Evolutionary conservation across 2,329 filamentous ascomycete genomes (phyloP).

Genomic region (Ophiostoma tasmaniense): DNA sequence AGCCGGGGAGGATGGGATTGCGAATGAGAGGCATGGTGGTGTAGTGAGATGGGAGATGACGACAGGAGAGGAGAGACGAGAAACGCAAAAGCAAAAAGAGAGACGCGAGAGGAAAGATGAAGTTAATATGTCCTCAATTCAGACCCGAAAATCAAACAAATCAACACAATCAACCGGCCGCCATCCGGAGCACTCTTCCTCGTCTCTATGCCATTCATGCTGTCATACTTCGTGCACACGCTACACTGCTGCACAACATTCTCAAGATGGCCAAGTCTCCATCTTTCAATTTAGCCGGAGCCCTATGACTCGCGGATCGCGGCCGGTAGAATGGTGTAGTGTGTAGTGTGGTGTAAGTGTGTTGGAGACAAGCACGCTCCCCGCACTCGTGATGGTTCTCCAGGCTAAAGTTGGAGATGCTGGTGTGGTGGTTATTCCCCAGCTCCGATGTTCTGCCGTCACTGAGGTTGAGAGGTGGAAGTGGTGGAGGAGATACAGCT

Average conservation of each 20-base stretch:
- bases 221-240: not conserved
- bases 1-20: slow-evolving; percentile 49
- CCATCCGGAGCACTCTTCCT: not conserved
- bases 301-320: slow-evolving; percentile 16
- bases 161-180: not conserved
- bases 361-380: not conserved
- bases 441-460: not conserved
- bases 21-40: slow-evolving; percentile 18
- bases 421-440: not conserved
- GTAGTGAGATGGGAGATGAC: not conserved
- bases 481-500: not conserved
- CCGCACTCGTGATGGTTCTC: not conserved
- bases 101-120: not conserved
- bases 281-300: slow-evolving; percentile 16
- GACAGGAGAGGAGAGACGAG: no score
- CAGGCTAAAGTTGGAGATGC: not conserved
- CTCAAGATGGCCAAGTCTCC: not conserved
- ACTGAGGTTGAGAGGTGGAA: not conserved
- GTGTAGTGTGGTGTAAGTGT: not conserved
- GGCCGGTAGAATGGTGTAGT: slow-evolving; percentile 6
- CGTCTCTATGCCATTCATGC: not conserved
- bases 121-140: not conserved
- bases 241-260: not conserved
- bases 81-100: not conserved
- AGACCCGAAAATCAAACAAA: not conserved